phyloP scores from a whole-genome alignment of 73 alveolate species.

The Loxodes magnus region DNA sequence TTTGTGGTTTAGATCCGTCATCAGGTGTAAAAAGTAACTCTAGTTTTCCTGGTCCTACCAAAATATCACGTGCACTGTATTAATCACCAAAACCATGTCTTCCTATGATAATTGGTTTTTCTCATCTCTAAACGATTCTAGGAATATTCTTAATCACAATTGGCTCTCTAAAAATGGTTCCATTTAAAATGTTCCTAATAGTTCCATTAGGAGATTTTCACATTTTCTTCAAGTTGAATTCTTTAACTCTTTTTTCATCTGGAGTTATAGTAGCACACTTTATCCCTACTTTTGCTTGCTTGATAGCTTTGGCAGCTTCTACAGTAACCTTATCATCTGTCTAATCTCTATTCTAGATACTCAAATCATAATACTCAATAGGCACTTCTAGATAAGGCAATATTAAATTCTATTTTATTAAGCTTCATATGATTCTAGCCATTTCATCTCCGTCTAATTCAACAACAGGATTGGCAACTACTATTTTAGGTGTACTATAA shows the following conservation, averaged over 20 bases:
- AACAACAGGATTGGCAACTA: constrained; percentile 68
- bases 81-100: constrained; percentile 78
- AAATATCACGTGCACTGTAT: constrained; percentile 62
- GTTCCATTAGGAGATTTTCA: constrained; percentile 85
- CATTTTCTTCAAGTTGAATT: constrained; percentile 28
- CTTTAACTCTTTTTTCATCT: constrained; percentile 68
- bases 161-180: constrained; percentile 84
- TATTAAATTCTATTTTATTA: constrained; percentile 50
- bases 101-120: constrained; percentile 69
- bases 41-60: constrained; percentile 49
- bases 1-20: constrained; percentile 45
- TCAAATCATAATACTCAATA: constrained; percentile 71
- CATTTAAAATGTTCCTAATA: constrained; percentile 62
- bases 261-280: constrained; percentile 89
- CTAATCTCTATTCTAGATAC: constrained; percentile 65
- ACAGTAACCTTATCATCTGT: constrained; percentile 74
- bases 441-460: constrained; percentile 88
- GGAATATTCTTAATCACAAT: constrained; percentile 63
- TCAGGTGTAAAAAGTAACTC: constrained; percentile 47
- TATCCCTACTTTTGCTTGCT: constrained; percentile 66
- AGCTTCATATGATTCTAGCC: constrained; percentile 60
- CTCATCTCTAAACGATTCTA: constrained; percentile 76
- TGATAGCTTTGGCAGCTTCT: constrained; percentile 71
- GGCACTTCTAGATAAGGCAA: constrained; percentile 63
- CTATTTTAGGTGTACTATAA: constrained; percentile 35